Evolutionary conservation across 306 rosid genomes (phyloP), one percentile per base, ranked within the genome.

Genomic region (Lotus japonicus): DNA sequence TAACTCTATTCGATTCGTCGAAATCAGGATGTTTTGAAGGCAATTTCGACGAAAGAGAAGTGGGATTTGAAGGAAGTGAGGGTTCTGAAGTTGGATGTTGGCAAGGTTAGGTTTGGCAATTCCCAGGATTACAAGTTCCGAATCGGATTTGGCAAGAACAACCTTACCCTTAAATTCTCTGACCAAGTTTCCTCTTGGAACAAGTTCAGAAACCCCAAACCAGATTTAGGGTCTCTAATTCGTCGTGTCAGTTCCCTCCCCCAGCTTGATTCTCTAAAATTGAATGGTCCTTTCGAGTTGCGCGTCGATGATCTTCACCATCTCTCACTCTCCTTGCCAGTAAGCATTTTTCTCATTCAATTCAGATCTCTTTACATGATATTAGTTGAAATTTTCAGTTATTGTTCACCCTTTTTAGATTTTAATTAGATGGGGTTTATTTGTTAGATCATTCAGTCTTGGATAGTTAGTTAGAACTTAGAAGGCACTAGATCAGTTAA

Each of bases 221-320:
- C 71, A 17, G 86, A 86, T 83, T 77, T 94, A 2, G 84, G 74
- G 58, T 81, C 85, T 15, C 73, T 90, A 11, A 14, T 94, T 62
- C 56, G 56, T 66, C 76, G 76, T 15, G 64, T 80, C 26, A 17
- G 60, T 64, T 72, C 95, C 2, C n/a, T 77, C 65, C 89, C 90
- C 45, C 68, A 76, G 1, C 83, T 90, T 52, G 83, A 88, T 59
- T 46, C 78, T 1, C 79, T 94, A 78, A 82, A 79, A 76, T 72
- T 88, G 72, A 76, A 77, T 45, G 99, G 99, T 31, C 96, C 99
- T 4, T 85, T 94, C 74, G 89, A 87, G 46, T 74, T 94, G 28
- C 58, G 70, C 21, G 82, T 88, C 54, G 82, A 63, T 73, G 78
- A 53, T 4, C 28, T 9, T 60, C 88, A 84, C 18, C 18, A 39